These are phyloP conservation scores for Mycena galopus DNA, from an alignment of 768 basidiomycete species.

Conservation along the genomic window DNA sequence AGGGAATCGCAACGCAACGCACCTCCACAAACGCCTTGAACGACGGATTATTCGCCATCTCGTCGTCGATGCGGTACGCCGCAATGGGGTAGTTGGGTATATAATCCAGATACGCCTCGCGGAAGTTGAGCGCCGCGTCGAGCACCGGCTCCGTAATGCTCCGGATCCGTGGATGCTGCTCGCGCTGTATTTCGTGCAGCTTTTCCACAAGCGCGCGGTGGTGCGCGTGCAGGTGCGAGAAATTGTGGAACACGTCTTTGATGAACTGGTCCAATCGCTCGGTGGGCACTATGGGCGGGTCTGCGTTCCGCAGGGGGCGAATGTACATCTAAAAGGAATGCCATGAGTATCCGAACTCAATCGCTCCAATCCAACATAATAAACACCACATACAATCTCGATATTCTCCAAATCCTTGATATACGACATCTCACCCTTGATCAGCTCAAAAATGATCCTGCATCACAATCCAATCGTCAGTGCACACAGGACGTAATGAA, in stretches of 20 bases:
- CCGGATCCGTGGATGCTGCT: slow-evolving; percentile 85
- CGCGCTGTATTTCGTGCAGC: slow-evolving; percentile 88
- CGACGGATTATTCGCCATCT: slow-evolving; percentile 82
- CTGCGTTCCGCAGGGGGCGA: slow-evolving; percentile 74
- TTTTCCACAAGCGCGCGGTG: slow-evolving; percentile 83
- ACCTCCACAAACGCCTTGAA: slow-evolving; percentile 91
- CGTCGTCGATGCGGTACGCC: slow-evolving; percentile 88
- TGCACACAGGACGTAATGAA: not conserved
- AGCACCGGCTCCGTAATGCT: slow-evolving; percentile 88
- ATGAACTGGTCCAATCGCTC: slow-evolving; percentile 84
- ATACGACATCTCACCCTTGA: slow-evolving; percentile 96
- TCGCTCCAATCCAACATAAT: not conserved
- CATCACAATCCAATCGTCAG: slow-evolving; percentile 3
- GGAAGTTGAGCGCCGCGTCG: slow-evolving; percentile 92
- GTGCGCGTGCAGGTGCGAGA: slow-evolving; percentile 78
- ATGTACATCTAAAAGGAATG: slow-evolving; percentile 77
- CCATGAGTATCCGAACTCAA: slow-evolving; percentile 1
- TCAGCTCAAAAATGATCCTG: slow-evolving; percentile 93
- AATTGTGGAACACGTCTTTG: slow-evolving; percentile 91
- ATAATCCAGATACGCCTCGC: slow-evolving; percentile 93
- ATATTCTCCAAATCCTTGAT: slow-evolving; percentile 93
- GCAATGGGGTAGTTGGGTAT: slow-evolving; percentile 95
- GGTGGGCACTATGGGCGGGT: slow-evolving; percentile 83
- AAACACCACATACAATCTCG: slow-evolving; percentile 69
- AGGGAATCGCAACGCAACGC: slow-evolving; percentile 35